phyloP scores from a whole-genome alignment of 345 rosid genomes.

The Citrus mangshanensis region DNA sequence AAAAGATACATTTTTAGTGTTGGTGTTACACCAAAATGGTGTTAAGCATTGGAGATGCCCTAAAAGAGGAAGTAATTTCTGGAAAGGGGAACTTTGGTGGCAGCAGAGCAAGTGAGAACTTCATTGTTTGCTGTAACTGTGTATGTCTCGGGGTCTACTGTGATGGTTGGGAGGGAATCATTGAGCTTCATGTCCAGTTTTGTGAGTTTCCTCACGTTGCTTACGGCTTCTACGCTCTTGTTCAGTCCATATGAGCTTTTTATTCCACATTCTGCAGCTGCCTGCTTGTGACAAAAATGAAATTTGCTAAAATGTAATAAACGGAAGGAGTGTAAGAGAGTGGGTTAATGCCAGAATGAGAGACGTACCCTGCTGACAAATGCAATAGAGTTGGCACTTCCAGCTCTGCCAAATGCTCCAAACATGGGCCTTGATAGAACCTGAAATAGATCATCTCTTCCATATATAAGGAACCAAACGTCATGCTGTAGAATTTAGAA shows the following conservation, averaged over 20 bases:
- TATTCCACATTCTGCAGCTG: conserved; percentile 51
- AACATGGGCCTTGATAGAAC: conserved; percentile 95
- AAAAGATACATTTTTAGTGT: too few relatives aligned
- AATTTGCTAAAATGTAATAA: not conserved
- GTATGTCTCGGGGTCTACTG: conserved; percentile 88
- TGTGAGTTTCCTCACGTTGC: conserved; percentile 61
- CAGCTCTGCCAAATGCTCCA: conserved; percentile 96
- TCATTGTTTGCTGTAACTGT: conserved; percentile 61
- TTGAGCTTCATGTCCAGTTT: conserved; percentile 95
- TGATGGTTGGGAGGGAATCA: conserved; percentile 69
- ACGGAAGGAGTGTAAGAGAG: not conserved
- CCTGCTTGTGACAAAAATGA: conserved; percentile 37
- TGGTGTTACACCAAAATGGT: too few relatives aligned
- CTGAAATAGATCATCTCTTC: conserved; percentile 33
- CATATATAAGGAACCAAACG: not conserved
- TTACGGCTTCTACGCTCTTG: conserved; percentile 77
- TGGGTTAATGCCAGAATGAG: not conserved
- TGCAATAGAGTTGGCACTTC: conserved; percentile 75
- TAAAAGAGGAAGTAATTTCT: conserved; percentile 83
- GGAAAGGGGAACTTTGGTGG: conserved; percentile 76
- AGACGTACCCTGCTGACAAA: conserved; percentile 82
- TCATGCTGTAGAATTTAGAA: too few relatives aligned
- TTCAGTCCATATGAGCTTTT: conserved; percentile 58
- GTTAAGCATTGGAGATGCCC: too few relatives aligned
- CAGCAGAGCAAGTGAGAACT: conserved; percentile 66